Percentiles rank a stretch among this genome's conserved stretches.
phyloP scores from a whole-genome alignment of 768 basidiomycete species.

The Pleurotus salmoneostramineus region DNA sequence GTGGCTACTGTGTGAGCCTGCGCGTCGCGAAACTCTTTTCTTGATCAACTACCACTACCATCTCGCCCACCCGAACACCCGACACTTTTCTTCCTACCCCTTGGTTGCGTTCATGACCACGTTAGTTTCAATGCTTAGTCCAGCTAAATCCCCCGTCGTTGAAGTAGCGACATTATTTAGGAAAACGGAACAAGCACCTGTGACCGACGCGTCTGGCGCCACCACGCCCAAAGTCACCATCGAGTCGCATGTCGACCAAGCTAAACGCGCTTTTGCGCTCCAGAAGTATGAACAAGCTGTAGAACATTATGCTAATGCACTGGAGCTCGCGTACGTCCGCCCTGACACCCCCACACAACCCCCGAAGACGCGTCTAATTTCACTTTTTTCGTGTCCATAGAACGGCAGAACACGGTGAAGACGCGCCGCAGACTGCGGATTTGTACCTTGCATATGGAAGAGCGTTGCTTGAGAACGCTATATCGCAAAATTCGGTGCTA shows the following conservation, averaged over 20 bases:
- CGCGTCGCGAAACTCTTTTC: slow-evolving; percentile 3
- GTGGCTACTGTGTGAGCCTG: background rate
- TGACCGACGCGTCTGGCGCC: slow-evolving; percentile 19
- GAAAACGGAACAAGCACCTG: slow-evolving; percentile 7
- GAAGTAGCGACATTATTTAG: background rate
- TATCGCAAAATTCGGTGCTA: slow-evolving; percentile 80
- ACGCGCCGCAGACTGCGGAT: slow-evolving; percentile 82
- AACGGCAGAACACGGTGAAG: slow-evolving; percentile 71
- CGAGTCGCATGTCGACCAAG: slow-evolving; percentile 67
- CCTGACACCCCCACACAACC: slow-evolving; percentile 7
- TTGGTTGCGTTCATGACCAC: background rate
- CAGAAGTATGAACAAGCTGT: slow-evolving; percentile 84
- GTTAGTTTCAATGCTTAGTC: background rate
- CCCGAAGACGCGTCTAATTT: slow-evolving; percentile 1
- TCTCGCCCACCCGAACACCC: background rate
- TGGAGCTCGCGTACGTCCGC: slow-evolving; percentile 76
- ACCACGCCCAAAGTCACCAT: slow-evolving; percentile 27
- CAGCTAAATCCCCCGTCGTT: background rate
- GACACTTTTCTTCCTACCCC: background rate
- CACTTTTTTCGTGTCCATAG: slow-evolving; percentile 29
- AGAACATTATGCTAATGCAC: slow-evolving; percentile 78
- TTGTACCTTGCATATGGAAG: slow-evolving; percentile 90
- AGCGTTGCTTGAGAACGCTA: slow-evolving; percentile 90
- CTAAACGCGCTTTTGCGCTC: slow-evolving; percentile 86
- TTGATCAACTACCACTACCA: slow-evolving; percentile 12